Evolutionary conservation across 352 stramenopile species (phyloP), one percentile per base, ranked within the genome.

Genomic region (Blastocystis sp.): DNA sequence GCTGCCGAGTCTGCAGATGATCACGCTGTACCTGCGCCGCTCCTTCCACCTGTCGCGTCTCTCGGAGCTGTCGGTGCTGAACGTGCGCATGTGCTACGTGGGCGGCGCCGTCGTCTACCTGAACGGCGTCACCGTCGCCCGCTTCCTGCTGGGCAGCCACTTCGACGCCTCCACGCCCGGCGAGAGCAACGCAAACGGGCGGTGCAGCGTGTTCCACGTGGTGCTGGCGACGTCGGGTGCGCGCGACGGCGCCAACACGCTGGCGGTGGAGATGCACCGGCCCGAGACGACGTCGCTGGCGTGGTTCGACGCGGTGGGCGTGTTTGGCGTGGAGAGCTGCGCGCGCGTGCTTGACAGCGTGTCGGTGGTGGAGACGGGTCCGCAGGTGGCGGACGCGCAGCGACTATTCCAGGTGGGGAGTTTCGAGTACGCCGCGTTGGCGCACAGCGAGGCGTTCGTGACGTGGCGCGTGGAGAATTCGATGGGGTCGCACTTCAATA

Each of bases 161-260:
- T n/a, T n/a, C n/a, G n/a, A n/a, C n/a, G n/a, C n/a, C n/a, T 59
- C 51, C 4, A 59, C 51, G 2, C n/a, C 4, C 34, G 6, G 21
- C 36, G 40, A 85, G 34, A 24, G 36, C 40, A 75, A 73, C 48
- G 34, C 53, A 85, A n/a, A n/a, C n/a, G n/a, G n/a, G n/a, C n/a
- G n/a, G n/a, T n/a, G n/a, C n/a, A 53, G 51, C 29, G 7, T 56
- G 38, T 11, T 85, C 56, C 63, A 72, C 75, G 32, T 85, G 36
- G 36, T 73, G 38, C 63, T 73, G 38, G 21, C 63, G 18, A 49
- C 44, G 18, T 32, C 36, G 18, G 38, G 38, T 27, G 63, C 34
- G 11, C 16, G 16, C 21, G 44, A 51, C 18, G 63, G 44, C 8
- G 44, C 4, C 21, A 73, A 73, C 44, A 29, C 44, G 38, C 29